Base-by-base conservation (phyloP, 2,329 filamentous ascomycete genomes). In the Aspergillus sp. region DNA sequence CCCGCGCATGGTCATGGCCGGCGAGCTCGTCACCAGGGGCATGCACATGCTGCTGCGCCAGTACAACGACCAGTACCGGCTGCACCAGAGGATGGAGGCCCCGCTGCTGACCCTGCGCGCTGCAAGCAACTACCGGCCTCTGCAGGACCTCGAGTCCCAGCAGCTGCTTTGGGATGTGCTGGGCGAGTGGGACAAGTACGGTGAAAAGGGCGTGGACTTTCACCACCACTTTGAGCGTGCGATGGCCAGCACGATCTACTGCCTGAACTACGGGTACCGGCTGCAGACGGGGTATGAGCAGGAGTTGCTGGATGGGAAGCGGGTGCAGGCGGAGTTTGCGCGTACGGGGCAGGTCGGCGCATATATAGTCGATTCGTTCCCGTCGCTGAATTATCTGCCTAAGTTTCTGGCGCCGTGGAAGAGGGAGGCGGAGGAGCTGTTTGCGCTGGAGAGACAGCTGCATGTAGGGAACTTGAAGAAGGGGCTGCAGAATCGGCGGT, bases 181-280 rank as follows among this genome's bases (percentile, higher is more conserved):
- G 3, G 17, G 27, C 11, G 46, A 50, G 1, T 41, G 39, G 24
- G 37, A 49, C 6, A 42, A 20, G 2, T 22, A 37, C 3, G 53
- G 45, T 8, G 46, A 42, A 2, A 49, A 51, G 24, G 40, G 46
- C 13, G 46, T 42, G 8, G 34, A 48, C 17, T 48, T 50, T 7
- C 39, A 49, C 12, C 37, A 56, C 2, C 39, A 51, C 22, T 37
- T 50, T 9, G 46, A 50, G 27, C 46, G 53, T 1, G 39, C 30
- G 9, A 48, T 44, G 46, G 46, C 53, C 12, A 56, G 53, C 19
- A 49, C 40, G 4, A 56, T 56, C 27, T 44, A 44, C 19, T 33
- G 46, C 3, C 24, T 48, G 4, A 45, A 33, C 17, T 56, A 56
- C 5, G 53, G 53, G 12, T 50, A 42, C 5, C 46, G 53, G 1